phyloP scores from a whole-genome alignment of 1,139 yeast species.

The Kurtzmaniella quercitrusa region DNA sequence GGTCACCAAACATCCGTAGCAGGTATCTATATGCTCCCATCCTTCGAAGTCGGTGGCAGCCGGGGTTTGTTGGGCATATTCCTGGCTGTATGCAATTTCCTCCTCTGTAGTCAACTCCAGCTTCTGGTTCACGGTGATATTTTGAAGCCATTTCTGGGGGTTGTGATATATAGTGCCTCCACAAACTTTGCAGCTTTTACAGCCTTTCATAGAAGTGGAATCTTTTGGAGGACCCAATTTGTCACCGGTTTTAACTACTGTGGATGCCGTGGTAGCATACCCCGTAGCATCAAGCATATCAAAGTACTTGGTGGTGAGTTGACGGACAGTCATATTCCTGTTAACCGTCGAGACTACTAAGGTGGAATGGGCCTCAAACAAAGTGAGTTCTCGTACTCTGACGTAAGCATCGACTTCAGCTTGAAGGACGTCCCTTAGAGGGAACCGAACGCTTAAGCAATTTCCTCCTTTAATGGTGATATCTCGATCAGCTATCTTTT shows the following conservation, averaged over 20 bases:
- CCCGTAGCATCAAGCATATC: conserved; percentile 65
- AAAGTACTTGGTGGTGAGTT: conserved; percentile 72
- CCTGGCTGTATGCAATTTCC: conserved; percentile 34
- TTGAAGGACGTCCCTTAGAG: conserved; percentile 68
- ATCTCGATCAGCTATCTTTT: conserved; percentile 44
- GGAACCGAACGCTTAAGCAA: conserved; percentile 50
- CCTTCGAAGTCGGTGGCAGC: conserved; percentile 2
- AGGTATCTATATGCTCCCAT: conserved; percentile 31
- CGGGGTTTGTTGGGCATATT: conserved; percentile 10
- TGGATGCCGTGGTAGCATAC: conserved; percentile 87
- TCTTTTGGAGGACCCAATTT: conserved; percentile 60
- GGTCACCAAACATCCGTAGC: conserved; percentile 78
- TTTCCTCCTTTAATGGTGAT: conserved; percentile 23
- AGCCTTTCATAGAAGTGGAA: conserved; percentile 7
- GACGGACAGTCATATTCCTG: conserved; percentile 75
- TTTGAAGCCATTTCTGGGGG: conserved; percentile 66
- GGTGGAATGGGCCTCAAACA: conserved; percentile 18
- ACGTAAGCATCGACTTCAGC: conserved; percentile 61
- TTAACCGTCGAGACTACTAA: conserved; percentile 34
- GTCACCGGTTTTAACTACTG: conserved; percentile 87
- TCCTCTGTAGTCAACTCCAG: conserved; percentile 48
- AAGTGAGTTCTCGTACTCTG: conserved; percentile 27
- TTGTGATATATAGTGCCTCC: conserved; percentile 46
- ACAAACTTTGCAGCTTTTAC: conserved; percentile 48
- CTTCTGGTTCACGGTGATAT: conserved; percentile 64